phyloP scores from a whole-genome alignment of 2,329 filamentous ascomycete species.

The Aureobasidium sp. region DNA sequence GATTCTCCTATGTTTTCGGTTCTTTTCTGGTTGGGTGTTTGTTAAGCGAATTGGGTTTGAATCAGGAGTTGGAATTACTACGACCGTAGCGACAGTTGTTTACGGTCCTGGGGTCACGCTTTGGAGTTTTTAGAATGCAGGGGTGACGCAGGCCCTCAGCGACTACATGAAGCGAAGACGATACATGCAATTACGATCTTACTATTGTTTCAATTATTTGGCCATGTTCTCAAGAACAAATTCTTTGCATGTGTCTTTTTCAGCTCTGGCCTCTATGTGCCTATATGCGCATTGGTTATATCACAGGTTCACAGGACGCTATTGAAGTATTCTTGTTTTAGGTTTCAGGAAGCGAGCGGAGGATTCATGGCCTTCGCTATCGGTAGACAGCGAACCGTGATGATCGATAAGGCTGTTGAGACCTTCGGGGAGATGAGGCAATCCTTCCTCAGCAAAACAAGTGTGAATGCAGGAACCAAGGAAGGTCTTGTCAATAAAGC shows the following conservation, averaged over 20 bases:
- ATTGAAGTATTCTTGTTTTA: constrained; percentile 5
- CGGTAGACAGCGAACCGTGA: background rate
- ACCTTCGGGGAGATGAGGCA: background rate
- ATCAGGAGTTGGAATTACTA: background rate
- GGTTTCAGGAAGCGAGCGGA: constrained; percentile 7
- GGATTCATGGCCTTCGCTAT: background rate
- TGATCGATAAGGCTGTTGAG: background rate
- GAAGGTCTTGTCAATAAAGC: background rate
- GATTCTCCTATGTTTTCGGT: constrained; percentile 2
- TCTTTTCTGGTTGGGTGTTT: background rate
- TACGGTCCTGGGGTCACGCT: background rate
- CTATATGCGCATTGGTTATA: background rate
- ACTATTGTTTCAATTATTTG: background rate
- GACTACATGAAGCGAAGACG: constrained; percentile 1
- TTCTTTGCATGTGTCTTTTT: background rate
- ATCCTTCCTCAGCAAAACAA: background rate
- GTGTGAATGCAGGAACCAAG: background rate
- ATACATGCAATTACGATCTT: background rate
- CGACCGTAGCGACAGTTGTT: background rate
- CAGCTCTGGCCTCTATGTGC: background rate
- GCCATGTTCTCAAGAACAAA: background rate
- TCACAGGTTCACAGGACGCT: background rate
- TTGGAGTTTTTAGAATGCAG: constrained; percentile 2
- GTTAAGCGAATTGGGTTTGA: background rate
- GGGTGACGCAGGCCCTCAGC: background rate